Conservation (phyloP, 2,329 filamentous ascomycete species). For the Trichophaea hybrida region DNA sequence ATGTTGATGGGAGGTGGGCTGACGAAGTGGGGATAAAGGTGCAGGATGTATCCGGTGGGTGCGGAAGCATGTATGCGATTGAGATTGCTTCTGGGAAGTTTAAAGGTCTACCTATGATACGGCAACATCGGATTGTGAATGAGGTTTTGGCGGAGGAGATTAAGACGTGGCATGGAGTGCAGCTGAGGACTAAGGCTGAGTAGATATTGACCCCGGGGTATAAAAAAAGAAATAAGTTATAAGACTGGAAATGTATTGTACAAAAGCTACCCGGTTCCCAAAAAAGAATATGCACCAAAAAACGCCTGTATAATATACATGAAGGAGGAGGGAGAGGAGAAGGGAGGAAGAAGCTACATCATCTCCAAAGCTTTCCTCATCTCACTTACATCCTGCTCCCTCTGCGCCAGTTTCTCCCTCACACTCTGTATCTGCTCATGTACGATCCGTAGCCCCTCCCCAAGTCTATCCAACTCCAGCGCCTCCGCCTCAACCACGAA, state of each 20-base stretch:
- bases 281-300: too few relatives aligned
- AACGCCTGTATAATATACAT: too few relatives aligned
- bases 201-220: not conserved
- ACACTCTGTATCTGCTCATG: constrained; percentile 25
- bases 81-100: constrained; percentile 61
- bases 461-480: constrained; percentile 26
- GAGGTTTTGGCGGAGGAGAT: constrained; percentile 58
- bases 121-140: constrained; percentile 74
- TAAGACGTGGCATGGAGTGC: constrained; percentile 69
- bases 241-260: too few relatives aligned
- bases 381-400: constrained; percentile 26
- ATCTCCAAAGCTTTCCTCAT: constrained; percentile 22
- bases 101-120: constrained; percentile 54
- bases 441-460: constrained; percentile 25
- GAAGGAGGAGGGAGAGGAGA: too few relatives aligned
- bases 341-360: not conserved
- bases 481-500: constrained; percentile 26
- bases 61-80: constrained; percentile 76
- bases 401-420: constrained; percentile 25
- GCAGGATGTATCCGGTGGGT: constrained; percentile 69
- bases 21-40: constrained; percentile 36
- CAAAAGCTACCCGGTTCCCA: too few relatives aligned
- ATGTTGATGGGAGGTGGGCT: not conserved
- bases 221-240: constrained; percentile 18
- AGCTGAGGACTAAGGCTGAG: constrained; percentile 49